Evolutionary conservation across 352 stramenopile genomes (phyloP).

Genomic region (Achlya hypogyna): DNA sequence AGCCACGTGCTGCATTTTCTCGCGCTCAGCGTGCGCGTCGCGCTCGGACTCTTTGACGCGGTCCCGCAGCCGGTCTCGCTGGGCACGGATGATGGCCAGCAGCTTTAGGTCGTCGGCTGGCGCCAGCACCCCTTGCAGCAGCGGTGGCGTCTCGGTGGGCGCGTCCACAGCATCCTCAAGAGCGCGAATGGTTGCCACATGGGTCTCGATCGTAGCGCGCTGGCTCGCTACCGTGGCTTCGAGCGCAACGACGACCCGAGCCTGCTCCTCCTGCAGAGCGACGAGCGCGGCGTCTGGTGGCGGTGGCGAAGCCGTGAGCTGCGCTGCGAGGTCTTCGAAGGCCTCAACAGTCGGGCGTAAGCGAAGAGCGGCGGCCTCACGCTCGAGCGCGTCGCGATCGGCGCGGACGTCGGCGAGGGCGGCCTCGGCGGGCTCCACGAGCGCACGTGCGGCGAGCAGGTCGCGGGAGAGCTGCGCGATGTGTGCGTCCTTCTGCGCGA

Average conservation of each 20-base stretch:
- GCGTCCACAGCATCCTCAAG: slow-evolving; percentile 35
- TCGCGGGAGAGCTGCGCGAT: background rate
- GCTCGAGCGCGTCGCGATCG: background rate
- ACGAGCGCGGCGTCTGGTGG: background rate
- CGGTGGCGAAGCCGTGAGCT: background rate
- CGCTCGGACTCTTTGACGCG: slow-evolving; percentile 48
- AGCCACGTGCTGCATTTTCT: slow-evolving; percentile 55
- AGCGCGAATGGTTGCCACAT: slow-evolving; percentile 16
- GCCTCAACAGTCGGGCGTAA: background rate
- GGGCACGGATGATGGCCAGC: slow-evolving; percentile 71
- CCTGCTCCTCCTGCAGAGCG: background rate
- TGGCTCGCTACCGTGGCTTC: slow-evolving; percentile 56
- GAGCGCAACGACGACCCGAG: slow-evolving; percentile 25
- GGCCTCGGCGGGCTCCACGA: background rate
- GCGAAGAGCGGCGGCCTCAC: background rate
- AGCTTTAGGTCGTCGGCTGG: slow-evolving; percentile 52
- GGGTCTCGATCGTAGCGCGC: slow-evolving; percentile 13
- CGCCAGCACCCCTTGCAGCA: slow-evolving; percentile 9
- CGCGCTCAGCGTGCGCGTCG: background rate
- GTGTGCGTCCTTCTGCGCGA: slow-evolving; percentile 49
- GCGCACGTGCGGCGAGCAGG: background rate
- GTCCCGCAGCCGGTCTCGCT: slow-evolving; percentile 74
- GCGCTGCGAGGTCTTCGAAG: background rate
- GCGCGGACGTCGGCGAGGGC: background rate
- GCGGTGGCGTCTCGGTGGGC: slow-evolving; percentile 23